These are phyloP conservation scores for Cucumis cinereus DNA, from an alignment of 306 rosid species.

Conservation along the genomic window DNA sequence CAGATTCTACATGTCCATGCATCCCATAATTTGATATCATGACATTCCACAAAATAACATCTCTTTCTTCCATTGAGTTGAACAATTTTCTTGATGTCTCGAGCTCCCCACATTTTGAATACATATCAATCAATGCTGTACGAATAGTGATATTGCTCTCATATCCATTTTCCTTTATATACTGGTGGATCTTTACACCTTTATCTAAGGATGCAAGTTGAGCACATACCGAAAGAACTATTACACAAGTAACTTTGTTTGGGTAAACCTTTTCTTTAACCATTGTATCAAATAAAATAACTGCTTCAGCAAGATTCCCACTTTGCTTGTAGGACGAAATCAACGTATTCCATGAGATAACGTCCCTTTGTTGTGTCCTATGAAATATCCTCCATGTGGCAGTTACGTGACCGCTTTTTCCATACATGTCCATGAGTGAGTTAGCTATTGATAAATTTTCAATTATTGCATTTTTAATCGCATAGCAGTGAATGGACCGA, in stretches of 20 bases:
- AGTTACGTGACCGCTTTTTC: conserved; percentile 37
- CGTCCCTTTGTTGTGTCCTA: conserved; percentile 21
- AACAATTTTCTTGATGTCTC: conserved; percentile 44
- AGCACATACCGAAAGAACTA: conserved; percentile 58
- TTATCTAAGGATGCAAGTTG: conserved; percentile 47
- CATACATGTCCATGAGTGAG: conserved; percentile 67
- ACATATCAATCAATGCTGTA: conserved; percentile 73
- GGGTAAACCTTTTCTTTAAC: conserved; percentile 34
- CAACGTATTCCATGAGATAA: conserved; percentile 58
- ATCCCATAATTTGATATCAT: conserved; percentile 62
- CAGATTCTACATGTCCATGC: conserved; percentile 52
- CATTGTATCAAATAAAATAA: conserved; percentile 40
- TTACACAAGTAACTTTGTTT: conserved; percentile 35
- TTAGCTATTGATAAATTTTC: conserved; percentile 28
- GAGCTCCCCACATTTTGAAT: conserved; percentile 66
- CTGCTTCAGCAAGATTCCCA: conserved; percentile 33
- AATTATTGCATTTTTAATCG: conserved; percentile 31
- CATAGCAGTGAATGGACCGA: conserved; percentile 48
- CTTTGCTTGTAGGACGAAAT: conserved; percentile 41
- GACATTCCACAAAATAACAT: conserved; percentile 15
- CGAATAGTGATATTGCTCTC: conserved; percentile 42
- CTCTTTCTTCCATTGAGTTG: conserved; percentile 46
- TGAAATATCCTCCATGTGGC: conserved; percentile 39
- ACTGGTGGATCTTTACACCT: conserved; percentile 38
- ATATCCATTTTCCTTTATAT: conserved; percentile 30